Base-by-base conservation (phyloP, 2,329 filamentous ascomycete genomes). In the Claviceps capensis region DNA sequence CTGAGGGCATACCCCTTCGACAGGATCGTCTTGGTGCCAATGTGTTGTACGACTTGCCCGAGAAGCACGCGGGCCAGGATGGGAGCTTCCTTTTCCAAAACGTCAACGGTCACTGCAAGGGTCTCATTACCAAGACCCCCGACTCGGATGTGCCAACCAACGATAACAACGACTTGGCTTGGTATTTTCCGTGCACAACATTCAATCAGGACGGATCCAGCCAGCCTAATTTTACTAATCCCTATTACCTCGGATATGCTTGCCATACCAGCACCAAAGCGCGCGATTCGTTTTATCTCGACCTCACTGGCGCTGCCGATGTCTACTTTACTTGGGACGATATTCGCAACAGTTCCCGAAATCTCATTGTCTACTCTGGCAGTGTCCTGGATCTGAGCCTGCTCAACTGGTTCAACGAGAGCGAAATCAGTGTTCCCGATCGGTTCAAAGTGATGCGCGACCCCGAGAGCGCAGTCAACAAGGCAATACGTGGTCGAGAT, bases 61-160 rank as follows among this genome's bases (percentile, higher is more conserved):
- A 85, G 59, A 87, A 87, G 63, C 81, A 91, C 60, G 84, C 83
- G 52, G 93, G 90, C n/a, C 79, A 86, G 67, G 94, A 98, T 64
- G 91, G 88, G 53, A 97, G 90, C 63, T 98, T 98, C 65, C 71
- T 98, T 63, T 98, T 98, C 70, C 93, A 98, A 66, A 95, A 97
- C 59, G 93, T 98, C 67, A 98, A 98, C 61, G 94, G 93, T 47
- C 86, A 86, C 56, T 98, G 93, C 77, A 98, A 97, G 71, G 86
- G 78, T 9, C 69, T 97, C 52, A 95, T 98, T 64, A 95, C 81
- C 1, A 68, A 76, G 7, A 79, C 85, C 1, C 64, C 76, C 1
- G 74, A 74, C 52, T 94, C 90, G 0, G 84, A 88, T 60, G 82
- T 98, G 8, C 88, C 90, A 1, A 86, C 85, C 5, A 83, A 95